phyloP scores from a whole-genome alignment of 2,329 filamentous ascomycete species.

The Hypoxylon sp. region DNA sequence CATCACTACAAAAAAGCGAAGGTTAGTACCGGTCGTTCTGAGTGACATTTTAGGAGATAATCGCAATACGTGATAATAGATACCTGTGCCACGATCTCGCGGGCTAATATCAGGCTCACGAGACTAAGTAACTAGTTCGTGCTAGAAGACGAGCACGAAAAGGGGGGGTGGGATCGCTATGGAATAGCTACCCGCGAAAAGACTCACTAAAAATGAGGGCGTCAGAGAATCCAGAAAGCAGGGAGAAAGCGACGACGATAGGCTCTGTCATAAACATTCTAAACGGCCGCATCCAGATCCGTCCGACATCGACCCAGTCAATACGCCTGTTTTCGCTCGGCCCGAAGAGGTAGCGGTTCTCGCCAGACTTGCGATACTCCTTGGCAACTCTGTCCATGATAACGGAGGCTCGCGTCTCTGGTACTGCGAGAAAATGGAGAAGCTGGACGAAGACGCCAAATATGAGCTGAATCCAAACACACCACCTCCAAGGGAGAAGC shows the following conservation, averaged over 20 bases:
- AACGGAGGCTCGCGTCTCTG: conserved; percentile 81
- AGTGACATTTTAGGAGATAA: neutral
- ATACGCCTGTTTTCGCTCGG: conserved; percentile 77
- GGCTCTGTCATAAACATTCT: conserved; percentile 82
- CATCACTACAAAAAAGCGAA: conserved; percentile 63
- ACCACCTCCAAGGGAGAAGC: conserved; percentile 78
- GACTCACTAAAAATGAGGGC: conserved; percentile 77
- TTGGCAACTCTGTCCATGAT: conserved; percentile 85
- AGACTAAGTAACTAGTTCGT: neutral
- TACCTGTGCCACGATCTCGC: neutral
- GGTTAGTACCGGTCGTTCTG: conserved; percentile 8
- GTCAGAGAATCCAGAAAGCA: conserved; percentile 80
- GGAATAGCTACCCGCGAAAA: neutral
- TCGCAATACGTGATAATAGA: neutral
- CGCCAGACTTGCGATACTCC: conserved; percentile 72
- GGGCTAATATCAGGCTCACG: neutral
- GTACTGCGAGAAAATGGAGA: conserved; percentile 76
- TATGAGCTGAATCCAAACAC: conserved; percentile 86
- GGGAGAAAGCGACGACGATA: conserved; percentile 78
- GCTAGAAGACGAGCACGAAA: neutral
- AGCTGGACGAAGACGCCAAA: conserved; percentile 78
- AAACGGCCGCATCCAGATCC: conserved; percentile 75
- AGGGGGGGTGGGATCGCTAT: neutral
- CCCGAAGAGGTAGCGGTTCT: conserved; percentile 75
- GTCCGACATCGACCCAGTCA: conserved; percentile 68